These are phyloP conservation scores for Platanus orientalis DNA, from an alignment of 164 flowering plant species.

Conservation along the genomic window DNA sequence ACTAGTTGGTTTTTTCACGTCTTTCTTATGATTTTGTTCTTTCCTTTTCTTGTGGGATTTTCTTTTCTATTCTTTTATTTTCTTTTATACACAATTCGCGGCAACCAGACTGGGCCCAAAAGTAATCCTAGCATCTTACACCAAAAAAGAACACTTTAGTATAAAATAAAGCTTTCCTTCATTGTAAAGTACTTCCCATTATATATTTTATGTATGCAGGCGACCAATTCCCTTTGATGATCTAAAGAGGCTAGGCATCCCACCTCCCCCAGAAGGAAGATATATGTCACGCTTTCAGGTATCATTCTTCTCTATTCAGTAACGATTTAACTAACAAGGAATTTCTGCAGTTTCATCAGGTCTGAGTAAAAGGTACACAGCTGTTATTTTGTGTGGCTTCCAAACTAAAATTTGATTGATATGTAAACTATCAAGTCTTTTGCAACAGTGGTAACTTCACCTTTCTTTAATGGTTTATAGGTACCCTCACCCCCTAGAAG, in stretches of 20 bases:
- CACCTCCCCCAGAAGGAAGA: conserved; percentile 92
- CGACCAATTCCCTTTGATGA: conserved; percentile 76
- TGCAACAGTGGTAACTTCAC: background rate
- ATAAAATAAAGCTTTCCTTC: too few relatives aligned
- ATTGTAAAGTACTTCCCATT: too few relatives aligned
- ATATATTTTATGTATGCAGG: conserved; percentile 31
- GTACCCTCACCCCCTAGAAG: conserved; percentile 83
- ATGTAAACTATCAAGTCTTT: background rate
- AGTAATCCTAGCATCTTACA: too few relatives aligned
- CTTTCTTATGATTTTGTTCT: too few relatives aligned
- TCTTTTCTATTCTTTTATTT: too few relatives aligned
- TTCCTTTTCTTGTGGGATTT: too few relatives aligned
- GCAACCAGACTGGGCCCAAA: too few relatives aligned
- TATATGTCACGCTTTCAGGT: conserved; percentile 90
- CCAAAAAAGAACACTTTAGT: too few relatives aligned
- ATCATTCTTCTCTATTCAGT: conserved; percentile 2
- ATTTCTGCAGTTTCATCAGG: background rate
- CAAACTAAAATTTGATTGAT: background rate
- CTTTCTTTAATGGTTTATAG: conserved; percentile 26
- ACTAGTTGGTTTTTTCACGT: too few relatives aligned
- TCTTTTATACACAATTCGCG: too few relatives aligned
- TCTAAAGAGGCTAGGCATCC: conserved; percentile 81
- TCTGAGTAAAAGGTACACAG: too few relatives aligned
- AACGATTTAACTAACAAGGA: background rate
- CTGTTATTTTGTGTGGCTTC: background rate